These are phyloP conservation scores for Zopfochytrium polystomum DNA, from an alignment of 371 early-diverging fungal genomes.

Conservation along the genomic window DNA sequence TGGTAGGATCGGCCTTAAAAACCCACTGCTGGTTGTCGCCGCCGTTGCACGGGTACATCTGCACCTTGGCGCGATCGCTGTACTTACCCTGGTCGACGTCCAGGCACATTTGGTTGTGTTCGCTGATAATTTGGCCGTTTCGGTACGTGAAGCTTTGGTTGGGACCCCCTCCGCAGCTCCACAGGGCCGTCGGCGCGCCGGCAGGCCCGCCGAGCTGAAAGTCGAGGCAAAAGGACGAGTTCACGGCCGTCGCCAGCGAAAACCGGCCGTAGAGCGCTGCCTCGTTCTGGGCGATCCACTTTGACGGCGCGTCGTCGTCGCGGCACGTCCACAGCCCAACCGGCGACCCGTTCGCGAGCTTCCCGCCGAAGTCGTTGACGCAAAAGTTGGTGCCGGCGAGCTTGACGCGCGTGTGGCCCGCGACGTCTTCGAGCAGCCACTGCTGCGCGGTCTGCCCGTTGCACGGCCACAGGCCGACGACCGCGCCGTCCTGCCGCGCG, in stretches of 20 bases:
- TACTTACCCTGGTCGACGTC: no score
- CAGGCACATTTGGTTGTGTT: no score
- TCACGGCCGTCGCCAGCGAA: background rate
- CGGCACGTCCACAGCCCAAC: background rate
- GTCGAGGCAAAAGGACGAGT: background rate
- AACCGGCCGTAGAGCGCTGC: background rate
- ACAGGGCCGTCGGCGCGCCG: background rate
- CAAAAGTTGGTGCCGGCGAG: background rate
- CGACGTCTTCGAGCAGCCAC: background rate
- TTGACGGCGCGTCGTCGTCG: background rate
- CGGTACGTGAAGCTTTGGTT: background rate
- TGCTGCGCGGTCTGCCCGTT: background rate
- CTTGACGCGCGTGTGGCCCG: background rate
- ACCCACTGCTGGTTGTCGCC: background rate
- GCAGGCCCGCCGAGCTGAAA: background rate
- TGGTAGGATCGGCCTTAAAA: background rate
- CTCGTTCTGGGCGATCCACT: background rate
- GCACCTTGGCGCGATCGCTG: no score
- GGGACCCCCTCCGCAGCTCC: background rate
- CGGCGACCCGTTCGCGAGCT: background rate
- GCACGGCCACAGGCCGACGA: background rate
- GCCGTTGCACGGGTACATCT: no score
- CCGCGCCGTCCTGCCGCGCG: background rate
- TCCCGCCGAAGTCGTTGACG: background rate
- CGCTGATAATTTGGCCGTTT: background rate